phyloP scores from a whole-genome alignment of 352 stramenopile species.

The Globisporangium cystogenes region DNA sequence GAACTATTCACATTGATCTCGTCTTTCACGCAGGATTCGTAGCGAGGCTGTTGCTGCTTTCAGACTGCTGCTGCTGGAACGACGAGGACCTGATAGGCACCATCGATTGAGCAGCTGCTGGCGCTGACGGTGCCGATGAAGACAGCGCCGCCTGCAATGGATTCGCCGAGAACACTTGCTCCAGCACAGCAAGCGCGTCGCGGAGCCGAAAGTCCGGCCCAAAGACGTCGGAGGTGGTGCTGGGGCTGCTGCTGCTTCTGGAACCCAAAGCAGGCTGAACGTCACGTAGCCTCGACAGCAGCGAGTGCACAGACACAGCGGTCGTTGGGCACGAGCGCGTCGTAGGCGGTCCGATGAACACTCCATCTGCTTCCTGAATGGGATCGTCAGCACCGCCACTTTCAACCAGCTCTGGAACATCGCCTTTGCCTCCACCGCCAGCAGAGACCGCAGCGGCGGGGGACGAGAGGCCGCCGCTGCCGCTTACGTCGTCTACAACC shows the following conservation, averaged over 20 bases:
- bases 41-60: neutral
- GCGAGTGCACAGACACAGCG: constrained; percentile 12
- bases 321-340: neutral
- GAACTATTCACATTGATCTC: neutral
- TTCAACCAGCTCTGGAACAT: neutral
- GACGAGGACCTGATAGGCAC: neutral
- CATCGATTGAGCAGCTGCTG: no score
- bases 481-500: neutral
- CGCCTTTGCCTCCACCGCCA: neutral
- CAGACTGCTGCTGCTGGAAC: neutral
- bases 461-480: neutral
- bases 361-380: neutral
- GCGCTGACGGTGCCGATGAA: no score
- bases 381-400: neutral
- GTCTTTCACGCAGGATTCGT: neutral
- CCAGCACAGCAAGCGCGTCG: constrained; percentile 14
- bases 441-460: no score
- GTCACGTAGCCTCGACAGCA: constrained; percentile 15
- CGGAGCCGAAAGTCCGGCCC: constrained; percentile 12
- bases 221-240: constrained; percentile 1
- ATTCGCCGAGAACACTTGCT: constrained; percentile 7
- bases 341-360: no score
- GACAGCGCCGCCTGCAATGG: no score
- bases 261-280: neutral
- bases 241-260: neutral